Percentiles rank a stretch among this genome's conserved stretches.
Conservation (phyloP, 345 rosid species). For the Linum trigynum region DNA sequence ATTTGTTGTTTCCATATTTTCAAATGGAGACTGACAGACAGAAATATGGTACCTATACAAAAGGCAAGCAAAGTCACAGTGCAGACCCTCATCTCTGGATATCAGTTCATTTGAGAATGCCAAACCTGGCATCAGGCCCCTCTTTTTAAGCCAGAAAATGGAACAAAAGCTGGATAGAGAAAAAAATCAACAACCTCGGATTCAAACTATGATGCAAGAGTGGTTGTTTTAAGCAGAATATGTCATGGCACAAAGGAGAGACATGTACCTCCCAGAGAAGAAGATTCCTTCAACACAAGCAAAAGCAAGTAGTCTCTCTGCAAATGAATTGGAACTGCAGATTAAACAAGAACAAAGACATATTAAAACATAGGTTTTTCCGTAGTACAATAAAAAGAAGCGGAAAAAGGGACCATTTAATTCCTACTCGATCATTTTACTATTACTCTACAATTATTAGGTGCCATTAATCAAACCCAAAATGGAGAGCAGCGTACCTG, state of each 20-base stretch:
- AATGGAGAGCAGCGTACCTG: conserved; percentile 26
- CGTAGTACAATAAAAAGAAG: neutral
- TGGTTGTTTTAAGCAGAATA: neutral
- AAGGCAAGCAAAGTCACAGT: conserved; percentile 94
- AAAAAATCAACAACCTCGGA: neutral
- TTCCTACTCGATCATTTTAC: neutral
- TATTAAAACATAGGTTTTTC: neutral
- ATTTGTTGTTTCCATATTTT: neutral
- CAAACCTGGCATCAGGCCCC: conserved; percentile 94
- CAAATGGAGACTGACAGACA: neutral
- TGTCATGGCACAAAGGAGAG: conserved; percentile 2
- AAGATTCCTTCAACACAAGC: conserved; percentile 89
- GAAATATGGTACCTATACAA: conserved; percentile 50
- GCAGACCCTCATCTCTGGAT: conserved; percentile 89
- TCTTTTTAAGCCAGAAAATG: conserved; percentile 92
- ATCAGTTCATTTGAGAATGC: conserved; percentile 91
- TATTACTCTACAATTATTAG: too few relatives aligned
- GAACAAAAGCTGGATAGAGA: conserved; percentile 65
- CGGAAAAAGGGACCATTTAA: neutral
- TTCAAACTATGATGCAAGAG: conserved; percentile 6
- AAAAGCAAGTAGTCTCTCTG: conserved; percentile 78
- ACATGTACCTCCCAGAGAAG: conserved; percentile 77
- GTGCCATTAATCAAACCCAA: neutral
- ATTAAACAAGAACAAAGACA: neutral
- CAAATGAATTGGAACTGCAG: conserved; percentile 65